A percentile compares a stretch with the other conserved stretches of the same genome.
phyloP scores from a whole-genome alignment of 129 eudicot species.

The Daucus carota region DNA sequence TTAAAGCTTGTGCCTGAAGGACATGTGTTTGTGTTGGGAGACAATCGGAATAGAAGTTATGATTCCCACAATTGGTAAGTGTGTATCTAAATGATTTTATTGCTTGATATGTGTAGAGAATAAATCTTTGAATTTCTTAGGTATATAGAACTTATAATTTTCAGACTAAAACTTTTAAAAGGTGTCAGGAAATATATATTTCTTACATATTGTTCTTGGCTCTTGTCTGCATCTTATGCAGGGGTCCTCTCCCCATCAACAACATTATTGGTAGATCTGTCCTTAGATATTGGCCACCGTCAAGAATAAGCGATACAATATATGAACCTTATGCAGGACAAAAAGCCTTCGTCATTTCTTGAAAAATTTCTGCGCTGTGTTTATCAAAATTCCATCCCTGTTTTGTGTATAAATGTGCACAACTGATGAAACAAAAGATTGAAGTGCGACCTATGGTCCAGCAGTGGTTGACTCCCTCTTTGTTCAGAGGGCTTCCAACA shows the following conservation, averaged over 20 bases:
- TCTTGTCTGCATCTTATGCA: constrained; percentile 17
- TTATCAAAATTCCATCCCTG: neutral
- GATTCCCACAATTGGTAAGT: constrained; percentile 86
- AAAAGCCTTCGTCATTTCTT: constrained; percentile 38
- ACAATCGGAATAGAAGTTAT: constrained; percentile 85
- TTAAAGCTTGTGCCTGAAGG: constrained; percentile 88
- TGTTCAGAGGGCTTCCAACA: neutral
- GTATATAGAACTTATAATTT: neutral
- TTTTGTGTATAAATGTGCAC: constrained; percentile 1
- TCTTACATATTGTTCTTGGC: neutral
- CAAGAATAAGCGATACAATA: constrained; percentile 61
- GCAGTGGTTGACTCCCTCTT: neutral
- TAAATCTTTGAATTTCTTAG: neutral
- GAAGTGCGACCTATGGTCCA: neutral
- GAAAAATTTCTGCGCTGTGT: constrained; percentile 6
- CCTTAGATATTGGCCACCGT: constrained; percentile 91
- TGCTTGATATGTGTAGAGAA: neutral
- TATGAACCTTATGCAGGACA: constrained; percentile 25
- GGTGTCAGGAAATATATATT: neutral
- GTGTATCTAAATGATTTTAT: neutral
- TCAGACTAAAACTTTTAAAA: neutral
- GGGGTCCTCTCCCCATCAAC: constrained; percentile 95
- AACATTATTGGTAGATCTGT: constrained; percentile 82
- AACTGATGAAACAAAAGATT: neutral
- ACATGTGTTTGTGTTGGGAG: constrained; percentile 91